phyloP scores from a whole-genome alignment of 2,329 filamentous ascomycete species.

The Pseudocercospora macadamiae region DNA sequence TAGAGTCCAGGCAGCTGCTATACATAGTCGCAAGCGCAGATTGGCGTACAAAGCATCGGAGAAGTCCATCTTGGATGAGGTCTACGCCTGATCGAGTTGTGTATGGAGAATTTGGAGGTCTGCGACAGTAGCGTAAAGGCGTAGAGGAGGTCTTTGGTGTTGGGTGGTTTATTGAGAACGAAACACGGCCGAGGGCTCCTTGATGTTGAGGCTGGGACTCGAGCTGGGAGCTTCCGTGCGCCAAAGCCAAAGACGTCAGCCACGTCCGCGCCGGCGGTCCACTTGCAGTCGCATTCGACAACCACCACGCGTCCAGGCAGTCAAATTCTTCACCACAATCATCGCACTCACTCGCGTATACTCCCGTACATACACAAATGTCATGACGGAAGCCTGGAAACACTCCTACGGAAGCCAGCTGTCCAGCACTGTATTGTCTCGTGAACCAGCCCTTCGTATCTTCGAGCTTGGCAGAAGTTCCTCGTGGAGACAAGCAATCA shows the following conservation, averaged over 20 bases:
- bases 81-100: no score
- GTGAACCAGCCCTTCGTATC: no score
- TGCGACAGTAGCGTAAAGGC: background rate
- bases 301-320: conserved; percentile 5
- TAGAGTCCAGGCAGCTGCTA: conserved; percentile 16
- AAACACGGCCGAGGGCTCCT: conserved; percentile 8
- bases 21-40: background rate
- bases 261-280: background rate
- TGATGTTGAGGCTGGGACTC: background rate
- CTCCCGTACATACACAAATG: no score
- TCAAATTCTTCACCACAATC: background rate
- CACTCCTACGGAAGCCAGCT: no score
- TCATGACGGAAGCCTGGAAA: no score
- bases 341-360: background rate
- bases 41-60: conserved; percentile 83
- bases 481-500: no score
- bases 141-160: background rate
- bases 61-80: conserved; percentile 70
- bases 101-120: no score
- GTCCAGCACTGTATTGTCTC: no score
- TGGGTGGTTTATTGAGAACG: conserved; percentile 13
- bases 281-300: background rate
- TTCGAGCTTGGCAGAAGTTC: no score
- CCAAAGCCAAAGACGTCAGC: no score
- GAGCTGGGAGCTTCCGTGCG: background rate